These are phyloP conservation scores for Conringia planisiliqua DNA, from an alignment of 345 rosid species.

Conservation along the genomic window DNA sequence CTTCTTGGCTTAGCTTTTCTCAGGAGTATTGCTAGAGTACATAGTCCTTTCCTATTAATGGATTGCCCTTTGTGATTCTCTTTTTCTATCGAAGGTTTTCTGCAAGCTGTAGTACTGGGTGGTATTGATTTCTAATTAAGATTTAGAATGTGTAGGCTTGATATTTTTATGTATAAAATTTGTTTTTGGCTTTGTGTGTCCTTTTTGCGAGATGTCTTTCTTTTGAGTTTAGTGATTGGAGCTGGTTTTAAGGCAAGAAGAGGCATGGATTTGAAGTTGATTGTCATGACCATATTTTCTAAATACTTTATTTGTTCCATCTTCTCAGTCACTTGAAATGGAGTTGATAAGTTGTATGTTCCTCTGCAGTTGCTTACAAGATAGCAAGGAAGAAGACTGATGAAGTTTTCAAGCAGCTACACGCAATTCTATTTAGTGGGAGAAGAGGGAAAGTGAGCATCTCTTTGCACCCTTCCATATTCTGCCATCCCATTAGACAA, in stretches of 20 bases:
- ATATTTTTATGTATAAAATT: not conserved
- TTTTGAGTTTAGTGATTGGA: not conserved
- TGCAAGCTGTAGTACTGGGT: not conserved
- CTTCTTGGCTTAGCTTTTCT: slow-evolving; percentile 9
- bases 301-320: not conserved
- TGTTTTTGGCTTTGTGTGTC: not conserved
- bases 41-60: not conserved
- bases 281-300: not conserved
- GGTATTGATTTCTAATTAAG: not conserved
- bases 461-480: slow-evolving; percentile 7
- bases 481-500: not conserved
- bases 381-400: slow-evolving; percentile 74
- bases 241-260: not conserved
- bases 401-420: slow-evolving; percentile 71
- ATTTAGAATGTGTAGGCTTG: not conserved
- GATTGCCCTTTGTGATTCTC: not conserved
- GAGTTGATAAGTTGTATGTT: not conserved
- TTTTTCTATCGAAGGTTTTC: not conserved
- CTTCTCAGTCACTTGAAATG: not conserved
- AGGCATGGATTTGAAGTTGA: not conserved
- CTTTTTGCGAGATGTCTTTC: not conserved
- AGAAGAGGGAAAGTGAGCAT: slow-evolving; percentile 79
- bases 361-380: slow-evolving; percentile 72
- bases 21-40: not conserved
- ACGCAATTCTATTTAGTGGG: slow-evolving; percentile 57